Evolutionary conservation across 2,329 filamentous ascomycete species (phyloP).

Genomic region (Huntiella moniliformis): DNA sequence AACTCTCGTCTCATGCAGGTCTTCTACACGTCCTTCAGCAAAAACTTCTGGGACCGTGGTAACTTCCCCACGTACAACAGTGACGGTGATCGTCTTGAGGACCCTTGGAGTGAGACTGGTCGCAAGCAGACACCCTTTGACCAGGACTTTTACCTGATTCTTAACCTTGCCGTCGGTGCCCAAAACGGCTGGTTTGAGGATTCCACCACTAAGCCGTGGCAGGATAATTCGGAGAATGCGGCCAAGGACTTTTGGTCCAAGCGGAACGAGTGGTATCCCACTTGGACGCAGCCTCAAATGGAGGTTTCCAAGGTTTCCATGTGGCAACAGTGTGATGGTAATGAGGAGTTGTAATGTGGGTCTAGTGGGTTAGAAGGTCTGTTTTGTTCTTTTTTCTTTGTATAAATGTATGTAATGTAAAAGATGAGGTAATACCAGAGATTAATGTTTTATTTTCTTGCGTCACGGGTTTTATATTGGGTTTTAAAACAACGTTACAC

Average conservation of each 20-base stretch:
- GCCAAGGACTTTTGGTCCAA: conserved; percentile 61
- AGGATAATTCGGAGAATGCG: conserved; percentile 47
- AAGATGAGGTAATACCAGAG: too few relatives aligned
- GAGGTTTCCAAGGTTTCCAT: conserved; percentile 52
- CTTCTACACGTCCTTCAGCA: conserved; percentile 56
- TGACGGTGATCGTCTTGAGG: conserved; percentile 46
- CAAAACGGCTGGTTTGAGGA: conserved; percentile 77
- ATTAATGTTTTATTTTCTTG: too few relatives aligned
- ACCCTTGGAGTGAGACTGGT: conserved; percentile 46
- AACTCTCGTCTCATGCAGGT: conserved; percentile 65
- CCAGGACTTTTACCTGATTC: conserved; percentile 53
- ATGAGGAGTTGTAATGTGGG: conserved; percentile 28
- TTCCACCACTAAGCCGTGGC: conserved; percentile 57
- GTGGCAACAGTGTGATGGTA: conserved; percentile 48
- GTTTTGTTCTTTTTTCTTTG: too few relatives aligned
- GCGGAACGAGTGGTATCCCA: conserved; percentile 45
- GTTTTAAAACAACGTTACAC: too few relatives aligned
- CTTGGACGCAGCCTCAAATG: conserved; percentile 52
- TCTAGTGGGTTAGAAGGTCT: too few relatives aligned
- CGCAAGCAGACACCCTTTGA: conserved; percentile 53
- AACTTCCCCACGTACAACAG: conserved; percentile 42
- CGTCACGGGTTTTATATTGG: too few relatives aligned
- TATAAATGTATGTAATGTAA: too few relatives aligned
- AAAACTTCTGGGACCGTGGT: conserved; percentile 49
- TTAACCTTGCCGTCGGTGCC: conserved; percentile 58